A percentile compares a stretch with the other conserved stretches of the same genome.
phyloP scores from a whole-genome alignment of 768 basidiomycete genomes.

The Agrocybe pediades region DNA sequence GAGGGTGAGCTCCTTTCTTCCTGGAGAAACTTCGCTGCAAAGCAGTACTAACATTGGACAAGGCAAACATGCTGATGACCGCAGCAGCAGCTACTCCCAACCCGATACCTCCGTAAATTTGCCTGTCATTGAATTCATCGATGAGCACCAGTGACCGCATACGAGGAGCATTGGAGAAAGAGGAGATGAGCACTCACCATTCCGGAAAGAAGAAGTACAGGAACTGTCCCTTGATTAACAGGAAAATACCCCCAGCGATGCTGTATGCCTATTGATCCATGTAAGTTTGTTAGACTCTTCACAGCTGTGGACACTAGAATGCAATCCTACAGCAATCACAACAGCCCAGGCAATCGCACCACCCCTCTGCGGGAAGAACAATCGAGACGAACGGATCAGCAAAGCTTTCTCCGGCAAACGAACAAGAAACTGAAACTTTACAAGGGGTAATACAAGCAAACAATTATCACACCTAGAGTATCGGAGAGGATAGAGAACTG shows the following conservation, averaged over 20 bases:
- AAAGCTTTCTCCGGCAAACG: conserved; percentile 17
- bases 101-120: conserved; percentile 70
- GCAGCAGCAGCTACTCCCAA: conserved; percentile 53
- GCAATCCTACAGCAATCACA: conserved; percentile 54
- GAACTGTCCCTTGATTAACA: conserved; percentile 62
- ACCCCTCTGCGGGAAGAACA: conserved; percentile 47
- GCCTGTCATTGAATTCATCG: conserved; percentile 36
- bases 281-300: conserved; percentile 6
- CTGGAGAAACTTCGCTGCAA: conserved; percentile 20
- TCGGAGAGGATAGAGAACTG: conserved; percentile 11
- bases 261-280: conserved; percentile 54
- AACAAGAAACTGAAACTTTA: conserved; percentile 37
- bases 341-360: conserved; percentile 75
- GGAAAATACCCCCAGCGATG: conserved; percentile 63
- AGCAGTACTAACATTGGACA: conserved; percentile 57
- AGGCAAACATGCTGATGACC: conserved; percentile 55
- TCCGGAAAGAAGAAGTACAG: conserved; percentile 67
- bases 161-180: neutral
- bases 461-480: conserved; percentile 75
- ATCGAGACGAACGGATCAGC: conserved; percentile 31
- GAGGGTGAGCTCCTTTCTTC: conserved; percentile 11
- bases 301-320: conserved; percentile 8
- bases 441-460: conserved; percentile 71
- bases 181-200: conserved; percentile 47
- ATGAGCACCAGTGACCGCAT: neutral